Evolutionary conservation across 306 rosid species (phyloP), one percentile per base, ranked within the genome.

Genomic region (Sphenostylis stenocarpa): DNA sequence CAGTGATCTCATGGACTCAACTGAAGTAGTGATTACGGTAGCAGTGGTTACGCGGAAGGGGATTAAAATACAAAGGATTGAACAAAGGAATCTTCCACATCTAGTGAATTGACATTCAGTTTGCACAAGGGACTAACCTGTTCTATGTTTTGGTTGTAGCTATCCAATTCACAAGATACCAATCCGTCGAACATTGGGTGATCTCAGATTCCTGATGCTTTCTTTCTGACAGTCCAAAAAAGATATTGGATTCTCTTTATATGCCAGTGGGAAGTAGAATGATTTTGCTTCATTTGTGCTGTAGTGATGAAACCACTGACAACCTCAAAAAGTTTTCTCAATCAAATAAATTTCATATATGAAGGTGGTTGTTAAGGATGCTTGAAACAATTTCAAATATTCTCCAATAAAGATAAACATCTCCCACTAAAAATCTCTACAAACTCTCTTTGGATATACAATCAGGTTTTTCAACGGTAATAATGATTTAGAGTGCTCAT

Each of bases 101-200:
- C 96, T 51, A 88, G 94, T 83, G 98, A 91, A 34, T 69, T 74
- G 34, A 62, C 77, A 75, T 20, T 33, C 7, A 14, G 34, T 64
- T 52, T 70, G 31, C 31, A 52, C 52, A 53, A 55, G 71, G 62
- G 58, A 80, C 79, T 75, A 72, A 38, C 47, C 16, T 77, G 47
- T 72, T 74, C 76, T 61, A 1, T 81, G 26, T 17, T 60, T 51
- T 72, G 68, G 20, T 75, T 82, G 75, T 72, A 91, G 98, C 97
- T 94, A 94, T 86, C 98, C 97, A 7, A 94, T 94, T 78, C 91
- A 94, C 81, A 84, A 97, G 83, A 94, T 91, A 76, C 98, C 97
- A 70, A 94, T 92, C 12, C 97, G 98, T 47, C 96, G 92, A 75
- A 91, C 97, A 70, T 81, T 94, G 80, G 91, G 80, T 81, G 97